phyloP scores from a whole-genome alignment of 2,329 filamentous ascomycete genomes.

The Xylaria hypoxylon region DNA sequence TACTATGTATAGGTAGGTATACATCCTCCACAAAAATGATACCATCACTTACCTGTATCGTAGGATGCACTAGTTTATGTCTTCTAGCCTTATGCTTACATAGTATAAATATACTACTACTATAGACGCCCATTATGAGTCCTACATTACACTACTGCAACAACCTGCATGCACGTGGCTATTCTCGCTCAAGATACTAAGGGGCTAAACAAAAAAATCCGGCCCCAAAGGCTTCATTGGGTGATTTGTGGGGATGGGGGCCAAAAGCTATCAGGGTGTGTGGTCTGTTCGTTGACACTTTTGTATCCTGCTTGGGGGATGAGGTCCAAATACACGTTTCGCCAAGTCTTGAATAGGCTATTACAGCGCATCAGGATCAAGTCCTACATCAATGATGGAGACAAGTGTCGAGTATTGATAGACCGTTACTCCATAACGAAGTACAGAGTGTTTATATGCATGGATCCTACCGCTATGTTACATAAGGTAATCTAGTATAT shows the following conservation, averaged over 20 bases:
- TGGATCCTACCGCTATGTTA: slow-evolving; percentile 8
- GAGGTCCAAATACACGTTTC: background rate
- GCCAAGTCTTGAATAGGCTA: slow-evolving; percentile 13
- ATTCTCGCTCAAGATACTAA: slow-evolving; percentile 18
- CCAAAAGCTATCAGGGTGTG: slow-evolving; percentile 8
- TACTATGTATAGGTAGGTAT: too few species aligned
- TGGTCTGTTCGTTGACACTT: background rate
- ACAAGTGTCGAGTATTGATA: background rate
- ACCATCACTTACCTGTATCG: too few species aligned
- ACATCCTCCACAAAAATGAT: too few species aligned
- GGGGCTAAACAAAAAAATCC: background rate
- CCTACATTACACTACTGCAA: background rate
- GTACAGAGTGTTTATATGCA: slow-evolving; percentile 9
- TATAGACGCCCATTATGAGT: background rate
- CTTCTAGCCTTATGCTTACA: background rate
- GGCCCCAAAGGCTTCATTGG: background rate
- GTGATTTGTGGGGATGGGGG: slow-evolving; percentile 1
- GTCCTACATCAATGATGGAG: background rate
- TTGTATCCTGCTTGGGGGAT: background rate
- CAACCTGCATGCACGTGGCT: slow-evolving; percentile 18
- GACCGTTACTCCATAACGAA: background rate
- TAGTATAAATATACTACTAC: slow-evolving; percentile 4
- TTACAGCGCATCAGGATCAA: background rate
- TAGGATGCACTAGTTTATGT: too few species aligned
- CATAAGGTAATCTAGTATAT: background rate